Evolutionary conservation across 768 basidiomycete genomes (phyloP).

Genomic region (Mycena kentingensis): DNA sequence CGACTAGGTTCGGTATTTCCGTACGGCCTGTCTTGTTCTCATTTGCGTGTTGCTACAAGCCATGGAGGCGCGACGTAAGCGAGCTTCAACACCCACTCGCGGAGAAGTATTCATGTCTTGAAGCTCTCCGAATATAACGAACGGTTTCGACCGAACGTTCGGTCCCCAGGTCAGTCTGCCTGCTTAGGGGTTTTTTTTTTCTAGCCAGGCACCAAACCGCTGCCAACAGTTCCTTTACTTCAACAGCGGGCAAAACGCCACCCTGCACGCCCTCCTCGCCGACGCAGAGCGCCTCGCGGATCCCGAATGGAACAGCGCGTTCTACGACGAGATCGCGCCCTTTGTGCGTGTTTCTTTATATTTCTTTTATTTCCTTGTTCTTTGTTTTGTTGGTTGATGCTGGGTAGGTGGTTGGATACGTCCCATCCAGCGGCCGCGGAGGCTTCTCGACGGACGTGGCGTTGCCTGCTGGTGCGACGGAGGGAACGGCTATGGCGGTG

Average conservation of each 20-base stretch:
- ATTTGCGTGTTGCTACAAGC: background rate
- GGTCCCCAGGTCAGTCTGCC: constrained; percentile 26
- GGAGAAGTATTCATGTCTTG: background rate
- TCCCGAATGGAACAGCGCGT: constrained; percentile 27
- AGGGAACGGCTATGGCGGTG: constrained; percentile 19
- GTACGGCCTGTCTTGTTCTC: background rate
- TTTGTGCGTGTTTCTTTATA: constrained; percentile 13
- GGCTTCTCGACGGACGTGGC: constrained; percentile 18
- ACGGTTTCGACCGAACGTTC: constrained; percentile 32
- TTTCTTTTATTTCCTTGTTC: background rate
- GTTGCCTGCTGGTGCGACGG: constrained; percentile 20
- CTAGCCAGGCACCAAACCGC: no score
- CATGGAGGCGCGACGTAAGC: constrained; percentile 22
- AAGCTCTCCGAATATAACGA: constrained; percentile 28
- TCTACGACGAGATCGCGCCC: constrained; percentile 31
- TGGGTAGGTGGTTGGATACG: constrained; percentile 26
- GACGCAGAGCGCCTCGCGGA: constrained; percentile 30
- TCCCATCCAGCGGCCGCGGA: constrained; percentile 21
- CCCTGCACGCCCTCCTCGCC: constrained; percentile 18
- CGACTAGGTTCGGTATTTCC: constrained; percentile 8
- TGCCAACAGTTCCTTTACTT: constrained; percentile 28
- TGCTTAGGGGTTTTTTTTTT: background rate
- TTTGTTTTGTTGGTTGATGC: background rate
- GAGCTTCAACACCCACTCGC: background rate
- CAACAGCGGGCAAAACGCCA: constrained; percentile 12